A percentile compares a stretch with the other conserved stretches of the same genome.
Conservation (phyloP, 371 early-diverging fungal genomes). For the Rhizopus microsporus region DNA sequence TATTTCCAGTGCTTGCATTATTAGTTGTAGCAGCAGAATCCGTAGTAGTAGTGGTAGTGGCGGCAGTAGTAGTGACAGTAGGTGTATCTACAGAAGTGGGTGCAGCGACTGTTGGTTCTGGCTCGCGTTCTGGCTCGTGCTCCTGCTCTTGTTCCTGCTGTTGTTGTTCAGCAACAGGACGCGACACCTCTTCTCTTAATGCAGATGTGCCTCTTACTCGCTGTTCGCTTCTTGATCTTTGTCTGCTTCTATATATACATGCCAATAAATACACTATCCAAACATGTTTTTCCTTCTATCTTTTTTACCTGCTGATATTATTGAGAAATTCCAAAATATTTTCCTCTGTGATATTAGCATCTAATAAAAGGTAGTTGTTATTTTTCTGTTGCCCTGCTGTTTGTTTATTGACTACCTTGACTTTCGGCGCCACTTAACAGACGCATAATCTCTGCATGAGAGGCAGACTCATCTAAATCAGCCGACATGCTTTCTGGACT, state of each 20-base stretch:
- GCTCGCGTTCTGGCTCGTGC: neutral
- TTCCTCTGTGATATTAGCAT: slow-evolving; percentile 44
- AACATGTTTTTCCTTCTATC: neutral
- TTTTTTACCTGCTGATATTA: slow-evolving; percentile 38
- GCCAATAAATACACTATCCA: neutral
- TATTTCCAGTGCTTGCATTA: neutral
- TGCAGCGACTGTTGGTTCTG: neutral
- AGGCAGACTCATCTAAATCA: slow-evolving; percentile 18
- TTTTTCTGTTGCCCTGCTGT: too few species aligned
- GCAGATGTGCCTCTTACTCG: too few species aligned
- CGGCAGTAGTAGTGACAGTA: neutral
- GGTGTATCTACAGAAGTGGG: neutral
- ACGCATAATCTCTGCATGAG: slow-evolving; percentile 31
- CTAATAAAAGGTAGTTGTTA: slow-evolving; percentile 12
- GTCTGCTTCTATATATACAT: neutral
- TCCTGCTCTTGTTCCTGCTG: neutral
- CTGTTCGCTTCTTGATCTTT: neutral
- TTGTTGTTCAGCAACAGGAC: too few species aligned
- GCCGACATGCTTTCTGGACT: slow-evolving; percentile 32
- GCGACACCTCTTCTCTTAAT: too few species aligned
- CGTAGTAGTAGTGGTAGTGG: neutral
- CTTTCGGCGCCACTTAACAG: slow-evolving; percentile 21
- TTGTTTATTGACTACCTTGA: slow-evolving; percentile 15
- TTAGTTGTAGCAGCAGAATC: neutral
- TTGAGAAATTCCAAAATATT: slow-evolving; percentile 51